Percentiles rank a stretch among this genome's conserved stretches.
Conservation (phyloP, 1,284 basidiomycete genomes). For the Leccinum solheimii region DNA sequence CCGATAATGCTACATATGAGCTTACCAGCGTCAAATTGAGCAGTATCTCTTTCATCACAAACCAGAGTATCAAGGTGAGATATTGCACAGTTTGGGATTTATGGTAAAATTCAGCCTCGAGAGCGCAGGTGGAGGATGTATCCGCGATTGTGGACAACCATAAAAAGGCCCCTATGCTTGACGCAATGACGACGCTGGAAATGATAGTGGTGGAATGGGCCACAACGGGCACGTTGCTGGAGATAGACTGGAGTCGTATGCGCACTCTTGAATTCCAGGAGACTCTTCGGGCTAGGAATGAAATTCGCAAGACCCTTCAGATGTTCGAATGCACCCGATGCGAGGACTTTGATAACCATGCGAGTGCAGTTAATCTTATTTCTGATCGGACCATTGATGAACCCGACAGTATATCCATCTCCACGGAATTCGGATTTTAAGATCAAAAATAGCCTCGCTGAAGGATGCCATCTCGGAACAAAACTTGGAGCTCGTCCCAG, state of each 20-base stretch:
- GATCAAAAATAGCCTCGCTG: constrained; percentile 70
- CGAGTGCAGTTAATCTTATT: constrained; percentile 14
- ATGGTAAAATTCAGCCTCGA: constrained; percentile 7
- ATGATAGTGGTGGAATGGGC: constrained; percentile 58
- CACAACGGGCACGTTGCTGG: constrained; percentile 51
- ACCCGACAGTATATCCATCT: constrained; percentile 67
- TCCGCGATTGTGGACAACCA: constrained; percentile 67
- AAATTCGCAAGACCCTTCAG: constrained; percentile 45
- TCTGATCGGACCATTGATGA: constrained; percentile 9
- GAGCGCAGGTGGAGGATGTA: constrained; percentile 60
- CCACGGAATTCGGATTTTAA: constrained; percentile 75
- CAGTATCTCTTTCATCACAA: constrained; percentile 81
- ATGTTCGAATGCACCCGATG: constrained; percentile 58
- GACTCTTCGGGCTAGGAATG: constrained; percentile 61
- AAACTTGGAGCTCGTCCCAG: constrained; percentile 94
- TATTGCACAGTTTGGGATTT: constrained; percentile 1
- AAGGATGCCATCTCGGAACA: constrained; percentile 90
- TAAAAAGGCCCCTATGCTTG: constrained; percentile 62
- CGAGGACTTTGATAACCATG: constrained; percentile 55
- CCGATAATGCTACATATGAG: constrained; percentile 68
- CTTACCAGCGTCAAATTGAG: constrained; percentile 65
- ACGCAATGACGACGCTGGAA: constrained; percentile 51
- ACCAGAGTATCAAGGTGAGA: constrained; percentile 68
- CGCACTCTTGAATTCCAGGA: constrained; percentile 94
- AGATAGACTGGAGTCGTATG: constrained; percentile 84